Conservation (phyloP, 805 yeast species). For the Candida nanaspora region DNA sequence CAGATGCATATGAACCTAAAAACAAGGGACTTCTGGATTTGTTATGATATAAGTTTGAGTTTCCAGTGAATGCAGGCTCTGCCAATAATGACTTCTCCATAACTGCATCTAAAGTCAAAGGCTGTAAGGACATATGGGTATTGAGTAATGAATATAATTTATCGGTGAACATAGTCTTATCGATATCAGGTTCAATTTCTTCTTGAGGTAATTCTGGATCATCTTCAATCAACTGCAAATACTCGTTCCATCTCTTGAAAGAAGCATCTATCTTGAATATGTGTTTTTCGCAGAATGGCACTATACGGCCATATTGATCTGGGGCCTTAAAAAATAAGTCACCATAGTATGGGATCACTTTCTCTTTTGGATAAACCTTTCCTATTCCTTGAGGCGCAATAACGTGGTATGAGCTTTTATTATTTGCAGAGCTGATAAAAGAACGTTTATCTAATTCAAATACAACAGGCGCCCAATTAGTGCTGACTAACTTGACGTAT, state of each 20-base stretch:
- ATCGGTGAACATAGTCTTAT: constrained; percentile 4
- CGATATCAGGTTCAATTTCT: neutral
- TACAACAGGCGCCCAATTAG: constrained; percentile 90
- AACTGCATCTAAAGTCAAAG: constrained; percentile 42
- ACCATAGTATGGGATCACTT: constrained; percentile 86
- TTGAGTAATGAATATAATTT: constrained; percentile 34
- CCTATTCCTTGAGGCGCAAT: constrained; percentile 89
- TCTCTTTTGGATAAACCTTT: constrained; percentile 60
- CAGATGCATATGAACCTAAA: constrained; percentile 57
- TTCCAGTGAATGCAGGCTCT: constrained; percentile 54
- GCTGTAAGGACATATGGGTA: constrained; percentile 30
- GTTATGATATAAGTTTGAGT: constrained; percentile 33
- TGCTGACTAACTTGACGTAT: constrained; percentile 51
- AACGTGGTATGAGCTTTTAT: constrained; percentile 58
- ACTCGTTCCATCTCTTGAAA: constrained; percentile 77
- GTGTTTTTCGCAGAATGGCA: constrained; percentile 42
- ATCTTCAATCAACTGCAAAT: constrained; percentile 43
- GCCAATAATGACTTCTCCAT: constrained; percentile 57
- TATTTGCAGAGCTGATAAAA: constrained; percentile 48
- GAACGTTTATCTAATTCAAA: constrained; percentile 80
- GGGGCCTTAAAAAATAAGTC: constrained; percentile 57
- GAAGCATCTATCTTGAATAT: constrained; percentile 65
- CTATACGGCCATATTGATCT: constrained; percentile 16
- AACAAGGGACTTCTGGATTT: constrained; percentile 48
- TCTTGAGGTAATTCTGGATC: constrained; percentile 23